Conservation (phyloP, 208 protist genomes). For the Leptomonas seymouri region DNA sequence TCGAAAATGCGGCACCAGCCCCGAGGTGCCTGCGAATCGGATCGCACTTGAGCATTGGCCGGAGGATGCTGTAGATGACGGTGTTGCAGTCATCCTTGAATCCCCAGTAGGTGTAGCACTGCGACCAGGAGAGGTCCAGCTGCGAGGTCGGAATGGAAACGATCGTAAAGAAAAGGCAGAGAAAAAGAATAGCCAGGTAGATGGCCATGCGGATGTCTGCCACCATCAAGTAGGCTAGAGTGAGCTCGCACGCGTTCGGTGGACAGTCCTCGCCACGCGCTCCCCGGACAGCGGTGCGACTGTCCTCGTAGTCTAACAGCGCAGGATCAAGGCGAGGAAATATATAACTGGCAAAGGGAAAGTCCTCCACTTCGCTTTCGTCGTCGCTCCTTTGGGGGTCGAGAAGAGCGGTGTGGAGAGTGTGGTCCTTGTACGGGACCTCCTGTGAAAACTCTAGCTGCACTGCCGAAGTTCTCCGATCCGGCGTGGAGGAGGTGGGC, state of each 20-base stretch:
- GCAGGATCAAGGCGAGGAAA: conserved; percentile 51
- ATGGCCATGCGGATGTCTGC: conserved; percentile 40
- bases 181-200: conserved; percentile 37
- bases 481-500: conserved; percentile 14
- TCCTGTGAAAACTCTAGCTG: conserved; percentile 10
- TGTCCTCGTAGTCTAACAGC: conserved; percentile 36
- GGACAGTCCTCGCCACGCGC: conserved; percentile 19
- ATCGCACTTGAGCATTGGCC: conserved; percentile 40
- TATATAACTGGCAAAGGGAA: conserved; percentile 25
- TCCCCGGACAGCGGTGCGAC: background rate
- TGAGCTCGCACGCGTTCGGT: conserved; percentile 46
- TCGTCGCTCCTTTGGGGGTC: background rate
- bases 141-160: conserved; percentile 59
- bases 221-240: conserved; percentile 39
- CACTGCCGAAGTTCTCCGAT: background rate
- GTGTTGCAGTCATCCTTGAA: conserved; percentile 73
- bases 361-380: conserved; percentile 25
- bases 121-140: conserved; percentile 35
- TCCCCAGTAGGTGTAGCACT: conserved; percentile 81
- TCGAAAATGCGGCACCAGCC: conserved; percentile 62
- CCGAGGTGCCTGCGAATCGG: conserved; percentile 36
- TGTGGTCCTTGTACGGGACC: background rate
- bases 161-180: conserved; percentile 44
- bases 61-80: conserved; percentile 38
- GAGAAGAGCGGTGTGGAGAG: background rate